These are phyloP conservation scores for Pleurotus ostreatus DNA, from an alignment of 768 basidiomycete genomes.

Conservation along the genomic window DNA sequence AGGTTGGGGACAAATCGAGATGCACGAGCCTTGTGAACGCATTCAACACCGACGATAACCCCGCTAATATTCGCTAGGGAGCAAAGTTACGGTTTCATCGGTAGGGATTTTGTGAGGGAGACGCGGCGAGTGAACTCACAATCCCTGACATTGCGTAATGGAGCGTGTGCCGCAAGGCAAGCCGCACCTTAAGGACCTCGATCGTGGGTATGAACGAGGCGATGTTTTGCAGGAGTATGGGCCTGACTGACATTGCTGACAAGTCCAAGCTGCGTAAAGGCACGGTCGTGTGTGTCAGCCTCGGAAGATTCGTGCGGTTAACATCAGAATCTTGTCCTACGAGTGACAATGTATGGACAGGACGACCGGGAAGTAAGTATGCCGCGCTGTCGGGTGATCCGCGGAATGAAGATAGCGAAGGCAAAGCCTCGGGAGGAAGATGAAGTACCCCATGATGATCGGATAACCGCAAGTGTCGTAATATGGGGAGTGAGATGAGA, in stretches of 20 bases:
- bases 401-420: constrained; percentile 50
- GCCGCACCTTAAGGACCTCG: constrained; percentile 48
- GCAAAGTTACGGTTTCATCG: constrained; percentile 1
- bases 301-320: constrained; percentile 45
- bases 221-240: constrained; percentile 50
- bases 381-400: constrained; percentile 59
- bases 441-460: constrained; percentile 39
- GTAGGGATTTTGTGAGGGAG: background rate
- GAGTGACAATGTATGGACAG: constrained; percentile 52
- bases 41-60: constrained; percentile 53
- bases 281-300: constrained; percentile 42
- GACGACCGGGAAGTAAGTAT: constrained; percentile 55
- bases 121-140: constrained; percentile 37
- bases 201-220: constrained; percentile 47
- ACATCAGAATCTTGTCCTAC: constrained; percentile 54
- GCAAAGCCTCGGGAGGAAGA: constrained; percentile 41
- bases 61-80: constrained; percentile 50
- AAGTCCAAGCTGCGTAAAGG: constrained; percentile 56
- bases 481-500: constrained; percentile 33
- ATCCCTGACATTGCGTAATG: constrained; percentile 63
- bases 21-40: constrained; percentile 43
- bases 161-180: constrained; percentile 62
- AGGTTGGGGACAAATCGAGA: constrained; percentile 61
- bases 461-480: constrained; percentile 44
- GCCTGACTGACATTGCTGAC: constrained; percentile 55